Evolutionary conservation across 169 alveolate genomes (phyloP).

Genomic region (Toxoplasma gondii): DNA sequence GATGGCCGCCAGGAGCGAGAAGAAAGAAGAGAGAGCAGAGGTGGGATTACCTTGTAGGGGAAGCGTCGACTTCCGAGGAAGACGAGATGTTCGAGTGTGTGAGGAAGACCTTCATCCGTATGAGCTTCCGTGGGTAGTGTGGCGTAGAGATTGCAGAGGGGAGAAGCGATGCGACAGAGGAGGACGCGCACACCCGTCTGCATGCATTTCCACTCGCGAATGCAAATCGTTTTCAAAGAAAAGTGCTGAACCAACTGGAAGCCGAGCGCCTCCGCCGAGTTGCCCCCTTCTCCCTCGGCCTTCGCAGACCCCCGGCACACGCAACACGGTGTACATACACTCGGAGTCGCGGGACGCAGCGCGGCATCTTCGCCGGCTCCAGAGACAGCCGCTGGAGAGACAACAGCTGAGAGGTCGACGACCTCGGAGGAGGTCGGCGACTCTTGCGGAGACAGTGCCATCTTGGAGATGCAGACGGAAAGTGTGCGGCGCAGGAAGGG

Average conservation of each 20-base stretch:
- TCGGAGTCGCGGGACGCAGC: neutral
- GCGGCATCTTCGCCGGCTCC: neutral
- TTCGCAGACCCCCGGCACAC: neutral
- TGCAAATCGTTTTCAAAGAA: neutral
- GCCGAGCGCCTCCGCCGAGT: neutral
- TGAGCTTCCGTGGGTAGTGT: constrained; percentile 80
- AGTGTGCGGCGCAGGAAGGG: neutral
- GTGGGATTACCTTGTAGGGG: constrained; percentile 78
- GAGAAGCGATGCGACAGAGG: constrained; percentile 22
- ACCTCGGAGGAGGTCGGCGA: neutral
- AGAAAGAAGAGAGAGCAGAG: neutral
- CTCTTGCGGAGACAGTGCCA: neutral
- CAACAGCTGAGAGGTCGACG: neutral
- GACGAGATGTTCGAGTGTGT: constrained; percentile 86
- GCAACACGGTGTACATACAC: constrained; percentile 16
- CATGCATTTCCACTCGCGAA: constrained; percentile 11
- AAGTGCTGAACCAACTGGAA: constrained; percentile 24
- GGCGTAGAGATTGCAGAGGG: constrained; percentile 18
- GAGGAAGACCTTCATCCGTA: constrained; percentile 88
- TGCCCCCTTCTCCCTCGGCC: neutral
- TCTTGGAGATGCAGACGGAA: neutral
- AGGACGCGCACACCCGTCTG: neutral
- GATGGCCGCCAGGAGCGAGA: neutral
- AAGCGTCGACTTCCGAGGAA: constrained; percentile 84
- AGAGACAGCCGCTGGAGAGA: neutral